Conservation (phyloP, 2,329 filamentous ascomycete species). For the Bimuria novae-zelandiae region DNA sequence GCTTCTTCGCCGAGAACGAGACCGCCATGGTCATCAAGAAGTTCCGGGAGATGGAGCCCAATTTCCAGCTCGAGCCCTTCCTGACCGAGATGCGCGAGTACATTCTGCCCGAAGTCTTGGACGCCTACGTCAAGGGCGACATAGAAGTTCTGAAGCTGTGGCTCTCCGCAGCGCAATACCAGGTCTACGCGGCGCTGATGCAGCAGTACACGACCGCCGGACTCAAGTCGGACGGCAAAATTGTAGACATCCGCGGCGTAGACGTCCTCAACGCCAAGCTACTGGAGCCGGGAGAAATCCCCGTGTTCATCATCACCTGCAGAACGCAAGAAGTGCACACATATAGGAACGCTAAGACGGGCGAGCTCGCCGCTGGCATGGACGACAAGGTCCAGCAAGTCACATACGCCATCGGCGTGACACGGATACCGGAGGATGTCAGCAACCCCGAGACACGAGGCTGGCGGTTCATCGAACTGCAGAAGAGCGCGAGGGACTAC, state of each 20-base stretch:
- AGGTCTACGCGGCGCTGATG: conserved; percentile 93
- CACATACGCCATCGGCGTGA: conserved; percentile 97
- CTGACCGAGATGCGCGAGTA: conserved; percentile 95
- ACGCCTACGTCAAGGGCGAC: conserved; percentile 97
- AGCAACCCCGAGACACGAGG: conserved; percentile 95
- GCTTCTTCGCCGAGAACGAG: conserved; percentile 98
- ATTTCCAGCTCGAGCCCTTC: conserved; percentile 94
- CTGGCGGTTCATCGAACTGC: conserved; percentile 97
- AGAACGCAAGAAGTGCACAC: conserved; percentile 97
- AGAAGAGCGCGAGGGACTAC: conserved; percentile 96
- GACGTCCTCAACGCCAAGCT: conserved; percentile 83
- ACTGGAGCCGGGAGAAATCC: conserved; percentile 83
- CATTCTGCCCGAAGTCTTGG: conserved; percentile 93
- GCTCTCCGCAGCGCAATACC: conserved; percentile 95
- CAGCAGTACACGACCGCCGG: conserved; percentile 95
- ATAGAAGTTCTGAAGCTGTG: conserved; percentile 88
- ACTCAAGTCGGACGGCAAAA: conserved; percentile 91
- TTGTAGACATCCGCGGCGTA: conserved; percentile 92
- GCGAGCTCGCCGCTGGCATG: conserved; percentile 91
- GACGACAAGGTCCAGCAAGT: conserved; percentile 98
- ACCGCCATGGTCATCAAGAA: conserved; percentile 97
- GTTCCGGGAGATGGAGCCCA: conserved; percentile 93
- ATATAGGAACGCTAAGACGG: conserved; percentile 88
- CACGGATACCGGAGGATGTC: conserved; percentile 90
- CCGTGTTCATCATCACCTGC: conserved; percentile 96